phyloP scores from a whole-genome alignment of 179 eudicot species.

The Patellifolia procumbens region DNA sequence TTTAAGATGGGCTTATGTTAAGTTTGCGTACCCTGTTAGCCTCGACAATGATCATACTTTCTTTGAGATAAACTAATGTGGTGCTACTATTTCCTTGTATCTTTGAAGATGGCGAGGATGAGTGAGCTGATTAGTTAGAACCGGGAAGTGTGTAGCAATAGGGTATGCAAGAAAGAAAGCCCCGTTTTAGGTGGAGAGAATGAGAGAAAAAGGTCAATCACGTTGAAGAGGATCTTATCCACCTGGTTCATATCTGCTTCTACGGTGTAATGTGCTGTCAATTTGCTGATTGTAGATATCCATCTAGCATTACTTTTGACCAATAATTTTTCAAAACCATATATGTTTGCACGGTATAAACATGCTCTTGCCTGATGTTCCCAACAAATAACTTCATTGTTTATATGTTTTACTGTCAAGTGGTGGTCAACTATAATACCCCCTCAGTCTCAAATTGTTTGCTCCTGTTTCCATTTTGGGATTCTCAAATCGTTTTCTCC shows the following conservation, averaged over 20 bases:
- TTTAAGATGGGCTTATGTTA: neutral
- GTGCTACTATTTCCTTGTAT: neutral
- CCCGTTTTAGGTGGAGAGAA: neutral
- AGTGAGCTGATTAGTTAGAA: neutral
- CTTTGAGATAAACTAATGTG: neutral
- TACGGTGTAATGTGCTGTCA: neutral
- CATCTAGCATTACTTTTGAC: no score
- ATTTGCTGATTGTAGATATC: neutral
- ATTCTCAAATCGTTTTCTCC: no score
- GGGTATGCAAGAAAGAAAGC: neutral
- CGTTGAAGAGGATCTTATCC: neutral
- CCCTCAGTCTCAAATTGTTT: no score
- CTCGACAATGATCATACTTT: neutral
- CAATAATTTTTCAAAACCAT: neutral
- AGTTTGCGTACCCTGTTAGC: neutral
- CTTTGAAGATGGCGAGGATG: neutral
- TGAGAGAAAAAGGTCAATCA: neutral
- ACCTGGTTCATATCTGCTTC: neutral
- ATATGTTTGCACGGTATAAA: neutral
- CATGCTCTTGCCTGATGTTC: neutral
- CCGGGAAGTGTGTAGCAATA: neutral
- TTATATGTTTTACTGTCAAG: neutral
- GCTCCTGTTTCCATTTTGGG: no score
- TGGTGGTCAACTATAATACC: neutral
- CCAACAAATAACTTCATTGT: neutral